These are phyloP conservation scores for Massarina eburnea DNA, from an alignment of 2,329 filamentous ascomycete genomes.

Conservation along the genomic window DNA sequence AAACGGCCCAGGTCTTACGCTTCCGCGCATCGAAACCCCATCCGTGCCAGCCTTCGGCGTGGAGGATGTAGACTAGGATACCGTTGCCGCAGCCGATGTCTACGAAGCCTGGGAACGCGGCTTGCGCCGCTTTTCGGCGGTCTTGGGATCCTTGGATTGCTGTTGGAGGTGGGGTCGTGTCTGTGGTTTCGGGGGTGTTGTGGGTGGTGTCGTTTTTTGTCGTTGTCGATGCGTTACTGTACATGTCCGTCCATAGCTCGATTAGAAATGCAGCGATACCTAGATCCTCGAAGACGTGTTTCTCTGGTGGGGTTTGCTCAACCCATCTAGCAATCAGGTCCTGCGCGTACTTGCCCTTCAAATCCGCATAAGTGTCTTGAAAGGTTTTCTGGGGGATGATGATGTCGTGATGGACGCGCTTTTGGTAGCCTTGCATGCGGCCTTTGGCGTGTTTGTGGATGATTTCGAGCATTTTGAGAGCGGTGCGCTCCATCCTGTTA, in stretches of 20 bases:
- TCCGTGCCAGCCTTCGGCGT: slow-evolving; percentile 76
- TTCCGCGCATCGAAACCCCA: slow-evolving; percentile 91
- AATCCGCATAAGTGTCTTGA: slow-evolving; percentile 77
- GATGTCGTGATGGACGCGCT: slow-evolving; percentile 80
- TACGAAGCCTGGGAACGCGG: slow-evolving; percentile 80
- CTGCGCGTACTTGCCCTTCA: slow-evolving; percentile 80
- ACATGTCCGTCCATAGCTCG: slow-evolving; percentile 88
- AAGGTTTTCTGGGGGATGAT: slow-evolving; percentile 74
- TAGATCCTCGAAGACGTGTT: slow-evolving; percentile 95
- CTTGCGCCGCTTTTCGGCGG: slow-evolving; percentile 12
- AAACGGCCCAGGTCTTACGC: slow-evolving; percentile 81
- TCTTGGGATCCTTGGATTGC: neutral
- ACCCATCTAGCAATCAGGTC: slow-evolving; percentile 74
- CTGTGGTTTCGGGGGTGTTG: slow-evolving; percentile 8
- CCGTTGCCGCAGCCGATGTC: slow-evolving; percentile 97
- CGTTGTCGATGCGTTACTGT: slow-evolving; percentile 44
- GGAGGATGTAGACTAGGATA: slow-evolving; percentile 79
- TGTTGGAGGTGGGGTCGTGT: neutral
- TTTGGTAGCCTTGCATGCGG: slow-evolving; percentile 67
- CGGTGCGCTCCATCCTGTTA: slow-evolving; percentile 65
- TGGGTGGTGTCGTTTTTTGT: slow-evolving; percentile 5
- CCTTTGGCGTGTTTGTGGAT: slow-evolving; percentile 75
- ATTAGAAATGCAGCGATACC: slow-evolving; percentile 89
- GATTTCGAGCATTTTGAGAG: slow-evolving; percentile 66
- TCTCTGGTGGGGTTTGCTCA: slow-evolving; percentile 82